These are phyloP conservation scores for Cryptosporidium ubiquitum DNA, from an alignment of 169 alveolate genomes.

Conservation along the genomic window DNA sequence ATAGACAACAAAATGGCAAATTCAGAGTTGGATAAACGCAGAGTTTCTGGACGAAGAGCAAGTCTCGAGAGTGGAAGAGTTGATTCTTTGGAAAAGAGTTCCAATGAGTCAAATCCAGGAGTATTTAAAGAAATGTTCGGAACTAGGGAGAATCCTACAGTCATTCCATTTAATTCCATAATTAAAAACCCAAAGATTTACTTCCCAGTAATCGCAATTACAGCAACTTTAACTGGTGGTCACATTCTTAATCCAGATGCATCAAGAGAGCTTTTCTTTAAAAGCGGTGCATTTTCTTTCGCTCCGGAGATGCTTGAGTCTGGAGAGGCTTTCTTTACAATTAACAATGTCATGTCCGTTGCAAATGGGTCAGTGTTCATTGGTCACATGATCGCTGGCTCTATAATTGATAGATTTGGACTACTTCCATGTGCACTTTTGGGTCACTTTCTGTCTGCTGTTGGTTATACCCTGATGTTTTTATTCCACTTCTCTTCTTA, in stretches of 20 bases:
- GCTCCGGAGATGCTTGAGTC: slow-evolving; percentile 45
- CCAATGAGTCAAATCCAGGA: slow-evolving; percentile 21
- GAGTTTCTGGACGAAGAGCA: background rate
- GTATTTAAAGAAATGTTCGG: slow-evolving; percentile 60
- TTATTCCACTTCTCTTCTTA: slow-evolving; percentile 8
- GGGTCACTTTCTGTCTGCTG: slow-evolving; percentile 17
- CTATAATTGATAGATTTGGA: slow-evolving; percentile 55
- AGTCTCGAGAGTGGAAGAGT: slow-evolving; percentile 57
- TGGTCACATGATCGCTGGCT: slow-evolving; percentile 61
- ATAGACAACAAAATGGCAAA: background rate
- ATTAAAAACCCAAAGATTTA: slow-evolving; percentile 59
- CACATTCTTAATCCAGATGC: slow-evolving; percentile 71
- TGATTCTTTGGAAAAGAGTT: background rate
- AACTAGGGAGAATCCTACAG: slow-evolving; percentile 63
- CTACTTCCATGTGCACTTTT: slow-evolving; percentile 54
- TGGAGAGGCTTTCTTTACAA: slow-evolving; percentile 36
- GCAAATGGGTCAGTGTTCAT: slow-evolving; percentile 54
- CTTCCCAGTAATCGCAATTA: slow-evolving; percentile 45
- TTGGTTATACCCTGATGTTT: slow-evolving; percentile 42
- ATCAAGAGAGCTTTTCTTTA: slow-evolving; percentile 49
- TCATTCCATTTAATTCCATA: slow-evolving; percentile 56
- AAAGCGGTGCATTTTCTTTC: slow-evolving; percentile 68
- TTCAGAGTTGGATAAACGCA: background rate
- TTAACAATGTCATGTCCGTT: slow-evolving; percentile 53
- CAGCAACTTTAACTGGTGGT: slow-evolving; percentile 65